Percentiles rank a stretch among this genome's conserved stretches.
Evolutionary conservation across 2,329 filamentous ascomycete species (phyloP).

Genomic region (Magnaporthales sp.): DNA sequence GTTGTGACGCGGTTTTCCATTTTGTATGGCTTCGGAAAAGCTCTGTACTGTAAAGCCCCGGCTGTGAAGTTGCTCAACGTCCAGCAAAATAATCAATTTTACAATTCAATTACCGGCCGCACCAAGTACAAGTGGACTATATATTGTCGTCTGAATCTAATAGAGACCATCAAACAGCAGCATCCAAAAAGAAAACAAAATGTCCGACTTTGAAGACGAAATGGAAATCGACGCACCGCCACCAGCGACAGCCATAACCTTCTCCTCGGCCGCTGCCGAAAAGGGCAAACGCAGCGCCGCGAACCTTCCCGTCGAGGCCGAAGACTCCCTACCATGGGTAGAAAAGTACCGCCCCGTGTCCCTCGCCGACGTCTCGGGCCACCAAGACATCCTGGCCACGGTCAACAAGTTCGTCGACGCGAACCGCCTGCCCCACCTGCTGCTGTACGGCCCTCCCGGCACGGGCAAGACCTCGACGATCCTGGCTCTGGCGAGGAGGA

Average conservation of each 20-base stretch:
- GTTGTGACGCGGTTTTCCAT: not conserved
- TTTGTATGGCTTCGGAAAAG: not conserved
- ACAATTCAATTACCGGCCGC: not conserved
- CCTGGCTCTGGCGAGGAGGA: constrained; percentile 81
- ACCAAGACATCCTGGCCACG: constrained; percentile 93
- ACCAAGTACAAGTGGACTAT: not conserved
- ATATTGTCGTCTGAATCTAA: not conserved
- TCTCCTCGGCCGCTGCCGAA: constrained; percentile 63
- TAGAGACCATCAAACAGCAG: not conserved
- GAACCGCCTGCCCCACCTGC: constrained; percentile 88
- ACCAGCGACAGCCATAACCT: constrained; percentile 43
- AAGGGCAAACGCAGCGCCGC: constrained; percentile 91
- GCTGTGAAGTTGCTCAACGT: no score
- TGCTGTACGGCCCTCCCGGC: constrained; percentile 92
- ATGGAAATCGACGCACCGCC: constrained; percentile 50
- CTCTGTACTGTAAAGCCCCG: no score
- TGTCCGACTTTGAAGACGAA: constrained; percentile 53
- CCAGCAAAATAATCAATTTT: not conserved
- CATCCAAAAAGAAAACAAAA: constrained; percentile 18
- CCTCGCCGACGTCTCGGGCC: constrained; percentile 86
- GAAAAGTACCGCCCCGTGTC: constrained; percentile 93
- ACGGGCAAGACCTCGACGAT: constrained; percentile 98
- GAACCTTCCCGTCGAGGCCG: constrained; percentile 86
- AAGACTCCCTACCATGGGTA: constrained; percentile 93
- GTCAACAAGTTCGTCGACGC: constrained; percentile 97